Base-by-base conservation (phyloP, 805 yeast genomes). In the Myxozyma neotropica region DNA sequence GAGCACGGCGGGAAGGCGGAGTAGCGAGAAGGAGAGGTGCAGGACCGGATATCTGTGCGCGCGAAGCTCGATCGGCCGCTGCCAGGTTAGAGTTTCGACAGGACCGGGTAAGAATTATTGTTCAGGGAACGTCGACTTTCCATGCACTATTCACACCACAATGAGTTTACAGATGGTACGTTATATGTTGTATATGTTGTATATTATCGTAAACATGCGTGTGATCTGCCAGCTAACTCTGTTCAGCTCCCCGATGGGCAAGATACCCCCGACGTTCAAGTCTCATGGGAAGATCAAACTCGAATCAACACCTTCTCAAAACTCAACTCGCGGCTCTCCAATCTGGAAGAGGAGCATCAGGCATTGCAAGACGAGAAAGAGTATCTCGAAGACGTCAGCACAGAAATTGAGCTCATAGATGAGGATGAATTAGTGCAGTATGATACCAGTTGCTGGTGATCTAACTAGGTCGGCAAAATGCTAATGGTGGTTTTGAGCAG, bases 261-360 rank as follows among this genome's bases (percentile, higher is more conserved):
- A 40, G 66, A 63, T 26, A 36, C 54, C n/a, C 49, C 66, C 6
- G 68, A 64, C 19, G 66, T 61, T 3, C 89, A 86, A 64, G 95
- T 88, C 26, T 74, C 80, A 27, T 85, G 89, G 87, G 89, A 83
- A 58, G 98, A 93, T 72, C 99, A 93, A 75, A 85, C 88, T 71
- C 83, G 83, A 70, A 93, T 93, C 77, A 94, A 93, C 74, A 84
- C 84, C 71, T 93, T 94, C 71, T 89, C 96, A 15, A 87, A 91
- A 47, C 78, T 91, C 63, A 89, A 91, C 60, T 78, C 85, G 65
- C 83, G 86, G 61, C 85, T 86, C 66, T 90, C 88, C 65, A 78
- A 79, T 19, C 71, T 85, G 13, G 77, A 80, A 33, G 80, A 74
- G 19, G 79, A 79, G 51, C 75, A 88, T 36, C 74, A 77, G 21